phyloP scores from a whole-genome alignment of 2,329 filamentous ascomycete species.

The Arthroderma sp. region DNA sequence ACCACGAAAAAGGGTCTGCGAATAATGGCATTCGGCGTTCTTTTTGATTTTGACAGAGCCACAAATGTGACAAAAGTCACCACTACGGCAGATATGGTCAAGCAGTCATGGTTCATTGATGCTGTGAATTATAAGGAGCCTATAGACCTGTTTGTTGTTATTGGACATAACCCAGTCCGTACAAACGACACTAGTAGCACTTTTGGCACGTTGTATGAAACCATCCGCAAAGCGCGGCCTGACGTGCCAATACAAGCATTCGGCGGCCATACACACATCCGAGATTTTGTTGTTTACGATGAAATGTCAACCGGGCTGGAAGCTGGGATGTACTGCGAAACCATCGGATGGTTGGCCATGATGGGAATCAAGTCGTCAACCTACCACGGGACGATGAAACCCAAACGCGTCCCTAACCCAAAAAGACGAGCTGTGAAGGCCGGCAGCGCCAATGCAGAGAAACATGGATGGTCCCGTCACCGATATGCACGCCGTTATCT shows the following conservation, averaged over 20 bases:
- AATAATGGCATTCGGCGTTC: slow-evolving; percentile 41
- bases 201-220: slow-evolving; percentile 40
- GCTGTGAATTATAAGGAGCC: slow-evolving; percentile 42
- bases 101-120: slow-evolving; percentile 48
- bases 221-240: slow-evolving; percentile 45
- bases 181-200: slow-evolving; percentile 29
- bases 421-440: slow-evolving; percentile 24
- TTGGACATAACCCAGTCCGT: slow-evolving; percentile 50
- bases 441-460: not conserved
- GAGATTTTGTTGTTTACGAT: slow-evolving; percentile 53
- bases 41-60: slow-evolving; percentile 42
- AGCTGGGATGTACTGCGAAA: slow-evolving; percentile 55
- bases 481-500: slow-evolving; percentile 49
- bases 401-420: slow-evolving; percentile 31
- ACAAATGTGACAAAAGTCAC: slow-evolving; percentile 50
- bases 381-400: slow-evolving; percentile 31
- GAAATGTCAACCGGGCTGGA: slow-evolving; percentile 48
- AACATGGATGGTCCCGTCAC: slow-evolving; percentile 1
- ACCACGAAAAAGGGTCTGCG: slow-evolving; percentile 36
- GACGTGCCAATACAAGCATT: slow-evolving; percentile 51
- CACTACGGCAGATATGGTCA: slow-evolving; percentile 38
- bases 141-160: slow-evolving; percentile 50
- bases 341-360: slow-evolving; percentile 54
- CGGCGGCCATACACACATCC: slow-evolving; percentile 51
- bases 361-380: slow-evolving; percentile 41